A percentile compares a stretch with the other conserved stretches of the same genome.
These are phyloP conservation scores for Thyridium curvatum DNA, from an alignment of 2,329 filamentous ascomycete genomes.

Conservation along the genomic window DNA sequence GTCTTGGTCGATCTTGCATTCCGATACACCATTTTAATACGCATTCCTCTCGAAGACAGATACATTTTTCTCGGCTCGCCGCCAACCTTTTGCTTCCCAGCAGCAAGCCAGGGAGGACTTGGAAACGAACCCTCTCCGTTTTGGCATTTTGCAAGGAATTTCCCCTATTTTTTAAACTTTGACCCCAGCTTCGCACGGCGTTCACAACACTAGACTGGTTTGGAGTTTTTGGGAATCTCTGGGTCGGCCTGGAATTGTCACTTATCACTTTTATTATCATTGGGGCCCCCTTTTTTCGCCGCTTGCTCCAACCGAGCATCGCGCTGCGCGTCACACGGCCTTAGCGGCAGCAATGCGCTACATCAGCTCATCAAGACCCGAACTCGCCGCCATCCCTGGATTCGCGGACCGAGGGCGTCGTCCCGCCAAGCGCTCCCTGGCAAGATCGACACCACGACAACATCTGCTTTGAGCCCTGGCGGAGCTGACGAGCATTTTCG, in stretches of 20 bases:
- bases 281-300: not conserved
- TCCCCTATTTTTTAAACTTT: constrained; percentile 12
- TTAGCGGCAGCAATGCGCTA: not conserved
- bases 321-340: not conserved
- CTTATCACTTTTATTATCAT: constrained; percentile 2
- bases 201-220: constrained; percentile 15
- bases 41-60: constrained; percentile 16
- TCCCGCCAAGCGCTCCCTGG: constrained; percentile 5
- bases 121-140: not conserved
- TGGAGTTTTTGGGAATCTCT: constrained; percentile 7
- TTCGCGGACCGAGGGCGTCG: too few species aligned
- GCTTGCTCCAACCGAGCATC: not conserved
- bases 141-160: constrained; percentile 12
- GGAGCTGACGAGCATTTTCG: too few species aligned
- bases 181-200: constrained; percentile 24
- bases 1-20: constrained; percentile 13
- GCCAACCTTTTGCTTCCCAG: constrained; percentile 18
- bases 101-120: constrained; percentile 10
- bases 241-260: constrained; percentile 10
- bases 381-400: not conserved
- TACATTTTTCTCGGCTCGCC: constrained; percentile 21
- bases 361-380: not conserved
- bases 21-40: constrained; percentile 25
- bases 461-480: too few species aligned
- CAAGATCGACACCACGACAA: constrained; percentile 9